Evolutionary conservation across 177 flowering plant genomes (phyloP).

Genomic region (Vitis hybrid): DNA sequence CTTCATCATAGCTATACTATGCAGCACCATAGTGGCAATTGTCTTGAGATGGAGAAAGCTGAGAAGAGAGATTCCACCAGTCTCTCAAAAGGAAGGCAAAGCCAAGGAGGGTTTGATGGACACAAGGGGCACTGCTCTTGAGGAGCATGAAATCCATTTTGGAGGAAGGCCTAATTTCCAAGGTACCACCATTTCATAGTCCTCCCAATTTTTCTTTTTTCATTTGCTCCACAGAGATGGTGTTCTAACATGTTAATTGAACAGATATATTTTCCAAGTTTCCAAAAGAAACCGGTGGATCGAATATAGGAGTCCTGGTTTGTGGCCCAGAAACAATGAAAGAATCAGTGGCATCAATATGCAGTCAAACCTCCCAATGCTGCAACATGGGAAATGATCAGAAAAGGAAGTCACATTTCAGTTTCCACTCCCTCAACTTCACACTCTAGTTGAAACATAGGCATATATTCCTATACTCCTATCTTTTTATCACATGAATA

Average conservation of each 20-base stretch:
- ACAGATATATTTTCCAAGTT: constrained; percentile 58
- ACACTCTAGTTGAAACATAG: constrained; percentile 36
- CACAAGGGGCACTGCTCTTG: constrained; percentile 18
- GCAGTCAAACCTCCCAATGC: constrained; percentile 27
- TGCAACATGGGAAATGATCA: constrained; percentile 15
- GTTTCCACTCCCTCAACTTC: constrained; percentile 77
- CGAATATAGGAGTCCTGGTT: constrained; percentile 63
- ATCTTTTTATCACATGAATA: no score
- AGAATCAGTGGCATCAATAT: constrained; percentile 57
- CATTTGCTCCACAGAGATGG: not conserved
- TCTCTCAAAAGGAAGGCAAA: constrained; percentile 23
- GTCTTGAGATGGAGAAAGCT: constrained; percentile 46
- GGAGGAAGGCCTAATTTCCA: constrained; percentile 70
- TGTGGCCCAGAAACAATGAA: constrained; percentile 85
- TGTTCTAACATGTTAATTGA: constrained; percentile 11
- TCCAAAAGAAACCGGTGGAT: constrained; percentile 37
- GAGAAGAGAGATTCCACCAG: constrained; percentile 27
- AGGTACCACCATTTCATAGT: constrained; percentile 40
- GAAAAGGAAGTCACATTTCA: constrained; percentile 40
- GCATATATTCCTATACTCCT: not conserved
- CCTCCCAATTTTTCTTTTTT: not conserved
- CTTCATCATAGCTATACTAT: constrained; percentile 41
- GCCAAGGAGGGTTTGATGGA: constrained; percentile 22
- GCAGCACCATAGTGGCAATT: constrained; percentile 31
- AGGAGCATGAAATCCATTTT: constrained; percentile 63